Conservation (phyloP, 495 filamentous ascomycete species). For the Jackrogersella minutella region DNA sequence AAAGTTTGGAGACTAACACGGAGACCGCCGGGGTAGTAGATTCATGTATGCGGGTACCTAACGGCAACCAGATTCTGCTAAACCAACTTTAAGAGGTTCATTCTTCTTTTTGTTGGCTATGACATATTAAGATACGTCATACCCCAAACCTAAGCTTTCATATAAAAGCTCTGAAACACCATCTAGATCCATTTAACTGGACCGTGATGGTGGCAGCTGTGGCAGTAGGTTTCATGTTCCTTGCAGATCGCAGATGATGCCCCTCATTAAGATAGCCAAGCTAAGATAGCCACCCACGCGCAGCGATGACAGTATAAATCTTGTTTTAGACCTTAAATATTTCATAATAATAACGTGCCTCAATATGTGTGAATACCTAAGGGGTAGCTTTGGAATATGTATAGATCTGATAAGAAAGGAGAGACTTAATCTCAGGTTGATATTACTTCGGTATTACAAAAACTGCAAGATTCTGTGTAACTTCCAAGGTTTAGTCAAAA, state of each 20-base stretch:
- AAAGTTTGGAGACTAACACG: slow-evolving; percentile 12
- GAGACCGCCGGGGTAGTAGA: slow-evolving; percentile 17
- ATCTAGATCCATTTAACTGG: slow-evolving; percentile 18
- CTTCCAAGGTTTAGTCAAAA: too few relatives aligned
- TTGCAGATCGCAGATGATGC: slow-evolving; percentile 30
- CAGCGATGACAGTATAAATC: neutral
- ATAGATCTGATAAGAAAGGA: too few relatives aligned
- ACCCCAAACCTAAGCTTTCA: neutral
- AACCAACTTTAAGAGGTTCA: neutral
- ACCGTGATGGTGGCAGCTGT: slow-evolving; percentile 1
- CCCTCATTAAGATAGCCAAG: slow-evolving; percentile 2
- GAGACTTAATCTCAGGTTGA: too few relatives aligned
- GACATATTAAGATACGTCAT: slow-evolving; percentile 21
- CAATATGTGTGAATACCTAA: too few relatives aligned
- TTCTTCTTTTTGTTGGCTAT: neutral
- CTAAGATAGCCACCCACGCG: slow-evolving; percentile 11
- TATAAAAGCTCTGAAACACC: slow-evolving; percentile 16
- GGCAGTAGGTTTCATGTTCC: slow-evolving; percentile 26
- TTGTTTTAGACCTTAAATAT: neutral
- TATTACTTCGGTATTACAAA: too few relatives aligned
- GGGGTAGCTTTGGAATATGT: too few relatives aligned
- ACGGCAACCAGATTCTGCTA: slow-evolving; percentile 4
- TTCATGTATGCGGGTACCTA: too few relatives aligned
- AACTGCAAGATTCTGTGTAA: too few relatives aligned
- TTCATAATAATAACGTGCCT: neutral